A percentile compares a stretch with the other conserved stretches of the same genome.
Evolutionary conservation across 306 rosid genomes (phyloP).

Genomic region (Spatholobus suberectus): DNA sequence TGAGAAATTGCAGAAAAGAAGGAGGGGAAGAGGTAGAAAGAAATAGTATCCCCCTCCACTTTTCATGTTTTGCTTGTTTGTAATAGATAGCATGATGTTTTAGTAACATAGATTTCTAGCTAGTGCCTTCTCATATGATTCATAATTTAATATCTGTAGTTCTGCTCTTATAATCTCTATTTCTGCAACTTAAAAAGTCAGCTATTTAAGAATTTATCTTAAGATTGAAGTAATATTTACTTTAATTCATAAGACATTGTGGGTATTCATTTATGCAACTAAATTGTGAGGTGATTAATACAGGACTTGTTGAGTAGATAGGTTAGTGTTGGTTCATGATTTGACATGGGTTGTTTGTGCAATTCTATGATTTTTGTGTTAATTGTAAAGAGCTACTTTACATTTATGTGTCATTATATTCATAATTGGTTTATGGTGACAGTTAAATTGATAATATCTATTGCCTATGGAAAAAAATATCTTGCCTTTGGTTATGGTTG

Average conservation of each 20-base stretch:
- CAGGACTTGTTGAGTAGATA: neutral
- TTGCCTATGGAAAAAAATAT: neutral
- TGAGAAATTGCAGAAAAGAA: neutral
- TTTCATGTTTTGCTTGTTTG: too few species aligned
- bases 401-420: neutral
- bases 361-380: conserved; percentile 22
- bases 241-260: too few species aligned
- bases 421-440: conserved; percentile 1
- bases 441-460: neutral
- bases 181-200: neutral
- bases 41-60: too few species aligned
- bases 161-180: neutral
- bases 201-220: too few species aligned
- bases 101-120: neutral
- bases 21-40: neutral
- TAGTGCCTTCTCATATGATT: conserved; percentile 21
- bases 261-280: neutral
- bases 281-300: conserved; percentile 6
- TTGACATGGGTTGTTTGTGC: conserved; percentile 11
- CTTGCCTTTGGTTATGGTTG: conserved; percentile 11
- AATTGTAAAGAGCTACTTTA: neutral
- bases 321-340: conserved; percentile 20
- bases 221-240: too few species aligned
- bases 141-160: neutral
- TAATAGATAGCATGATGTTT: too few species aligned